Evolutionary conservation across 257 asterid genomes (phyloP), one percentile per base, ranked within the genome.

Genomic region (Jacaranda mimosifolia): DNA sequence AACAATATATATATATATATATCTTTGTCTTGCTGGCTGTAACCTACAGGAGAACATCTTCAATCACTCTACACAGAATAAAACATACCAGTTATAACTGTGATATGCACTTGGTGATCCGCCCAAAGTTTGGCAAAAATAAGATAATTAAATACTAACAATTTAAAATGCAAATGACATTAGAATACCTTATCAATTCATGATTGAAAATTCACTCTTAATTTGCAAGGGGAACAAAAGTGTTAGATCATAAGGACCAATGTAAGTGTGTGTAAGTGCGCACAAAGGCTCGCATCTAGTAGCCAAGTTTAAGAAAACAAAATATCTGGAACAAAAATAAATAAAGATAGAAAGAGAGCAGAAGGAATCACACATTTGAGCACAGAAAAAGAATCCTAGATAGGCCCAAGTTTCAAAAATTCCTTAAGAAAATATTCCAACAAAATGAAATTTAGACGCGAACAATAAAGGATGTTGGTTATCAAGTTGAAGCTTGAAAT

Each of bases 1-100:
- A 48, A 92, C 97, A 63, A 95, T 91, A 78, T 95, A 95, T 78
- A 95, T 90, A 90, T 95, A 95, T 91, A 78, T 95, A 95, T 78
- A 95, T 90, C 91, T 95, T 95, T 12, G 94, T 84, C 90, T 90
- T 95, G 94, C 97, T 95, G 71, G 98, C 99, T 98, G 93, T 94
- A 83, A 94, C 98, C 98, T 94, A 84, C 84, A 84, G 4, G 68
- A 66, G 19, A 81, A 72, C 21, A 68, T 17, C 59, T 73, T 66
- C 32, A 26, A 26, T 26, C 42, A 73, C 71, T 78, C 32, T 66
- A 49, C 32, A 70, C 32, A 51, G 15, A 13, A 77, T 70, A 52
- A 42, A n/a, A 62, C 13, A 57, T 84, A 74, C 1, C 55, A 56
- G 75, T 56, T 35, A 62, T 26, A 59, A 32, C 7, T 13, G 6